Evolutionary conservation across 2,329 filamentous ascomycete species (phyloP).

Genomic region (Phoma sp.): DNA sequence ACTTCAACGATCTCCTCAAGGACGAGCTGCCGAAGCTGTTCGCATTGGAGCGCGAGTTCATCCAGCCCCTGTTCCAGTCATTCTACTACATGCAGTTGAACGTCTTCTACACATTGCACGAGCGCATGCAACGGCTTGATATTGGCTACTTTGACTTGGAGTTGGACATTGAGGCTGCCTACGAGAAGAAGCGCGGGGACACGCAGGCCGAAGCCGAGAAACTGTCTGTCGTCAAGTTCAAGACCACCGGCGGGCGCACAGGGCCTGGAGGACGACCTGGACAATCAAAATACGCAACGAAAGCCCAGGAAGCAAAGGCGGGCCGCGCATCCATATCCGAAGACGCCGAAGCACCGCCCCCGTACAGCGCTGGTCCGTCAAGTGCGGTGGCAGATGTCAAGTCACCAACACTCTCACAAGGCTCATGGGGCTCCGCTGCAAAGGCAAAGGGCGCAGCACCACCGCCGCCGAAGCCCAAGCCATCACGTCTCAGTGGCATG

Average conservation of each 20-base stretch:
- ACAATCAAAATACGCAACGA: conserved; percentile 48
- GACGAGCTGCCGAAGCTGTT: conserved; percentile 95
- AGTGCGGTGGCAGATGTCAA: conserved; percentile 17
- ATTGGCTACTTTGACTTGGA: conserved; percentile 98
- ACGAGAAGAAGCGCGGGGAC: conserved; percentile 85
- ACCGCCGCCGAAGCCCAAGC: conserved; percentile 65
- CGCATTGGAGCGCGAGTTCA: conserved; percentile 87
- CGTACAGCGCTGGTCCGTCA: conserved; percentile 47
- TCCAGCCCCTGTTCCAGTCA: conserved; percentile 94
- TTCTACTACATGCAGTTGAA: conserved; percentile 99
- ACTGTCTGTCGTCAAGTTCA: conserved; percentile 87
- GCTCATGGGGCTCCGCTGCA: conserved; percentile 52
- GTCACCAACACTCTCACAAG: conserved; percentile 38
- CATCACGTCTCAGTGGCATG: conserved; percentile 70
- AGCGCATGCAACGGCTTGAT: conserved; percentile 96
- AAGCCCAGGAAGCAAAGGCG: conserved; percentile 48
- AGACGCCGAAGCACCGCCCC: conserved; percentile 46
- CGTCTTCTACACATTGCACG: conserved; percentile 97
- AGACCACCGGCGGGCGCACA: conserved; percentile 74
- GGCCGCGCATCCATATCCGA: conserved; percentile 41
- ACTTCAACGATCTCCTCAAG: conserved; percentile 97
- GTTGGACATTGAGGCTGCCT: conserved; percentile 89
- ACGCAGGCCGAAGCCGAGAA: conserved; percentile 85
- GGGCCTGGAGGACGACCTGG: conserved; percentile 30
- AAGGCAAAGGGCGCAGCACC: conserved; percentile 58